A percentile compares a stretch with the other conserved stretches of the same genome.
phyloP scores from a whole-genome alignment of 768 basidiomycete genomes.

The Suillus placidus region DNA sequence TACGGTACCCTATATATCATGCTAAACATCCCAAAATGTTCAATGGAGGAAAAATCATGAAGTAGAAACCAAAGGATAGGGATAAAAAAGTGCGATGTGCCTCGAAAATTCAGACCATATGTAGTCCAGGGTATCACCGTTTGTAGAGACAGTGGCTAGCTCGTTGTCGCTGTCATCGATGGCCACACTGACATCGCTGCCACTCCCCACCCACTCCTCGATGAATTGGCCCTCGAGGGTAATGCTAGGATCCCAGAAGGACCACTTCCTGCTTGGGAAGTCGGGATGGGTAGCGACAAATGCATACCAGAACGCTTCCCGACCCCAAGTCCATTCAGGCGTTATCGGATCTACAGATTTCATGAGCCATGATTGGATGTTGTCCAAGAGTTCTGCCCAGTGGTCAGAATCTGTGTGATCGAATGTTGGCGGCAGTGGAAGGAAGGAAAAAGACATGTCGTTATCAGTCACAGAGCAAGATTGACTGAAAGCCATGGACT shows the following conservation, averaged over 20 bases:
- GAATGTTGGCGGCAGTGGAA: constrained; percentile 8
- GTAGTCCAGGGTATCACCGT: not conserved
- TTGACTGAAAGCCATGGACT: not conserved
- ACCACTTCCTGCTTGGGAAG: constrained; percentile 3
- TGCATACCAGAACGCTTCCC: constrained; percentile 7
- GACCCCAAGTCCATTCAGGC: constrained; percentile 5
- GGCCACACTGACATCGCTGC: not conserved
- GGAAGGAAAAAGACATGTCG: not conserved
- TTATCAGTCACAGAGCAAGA: not conserved
- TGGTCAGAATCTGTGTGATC: constrained; percentile 8
- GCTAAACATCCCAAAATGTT: not conserved
- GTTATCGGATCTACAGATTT: not conserved
- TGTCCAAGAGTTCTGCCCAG: constrained; percentile 3
- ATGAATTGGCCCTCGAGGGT: constrained; percentile 5
- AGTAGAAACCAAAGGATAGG: constrained; percentile 9
- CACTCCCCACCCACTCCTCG: not conserved
- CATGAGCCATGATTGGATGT: constrained; percentile 8
- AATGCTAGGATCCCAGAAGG: constrained; percentile 6
- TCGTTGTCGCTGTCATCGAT: not conserved
- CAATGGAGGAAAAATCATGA: not conserved
- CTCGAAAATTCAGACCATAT: constrained; percentile 9
- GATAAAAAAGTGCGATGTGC: constrained; percentile 8
- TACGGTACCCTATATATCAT: not conserved
- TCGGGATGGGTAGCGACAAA: constrained; percentile 1
- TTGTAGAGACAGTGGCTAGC: not conserved